phyloP scores from a whole-genome alignment of 1,139 yeast genomes.

The Geotrichum bryndzae region DNA sequence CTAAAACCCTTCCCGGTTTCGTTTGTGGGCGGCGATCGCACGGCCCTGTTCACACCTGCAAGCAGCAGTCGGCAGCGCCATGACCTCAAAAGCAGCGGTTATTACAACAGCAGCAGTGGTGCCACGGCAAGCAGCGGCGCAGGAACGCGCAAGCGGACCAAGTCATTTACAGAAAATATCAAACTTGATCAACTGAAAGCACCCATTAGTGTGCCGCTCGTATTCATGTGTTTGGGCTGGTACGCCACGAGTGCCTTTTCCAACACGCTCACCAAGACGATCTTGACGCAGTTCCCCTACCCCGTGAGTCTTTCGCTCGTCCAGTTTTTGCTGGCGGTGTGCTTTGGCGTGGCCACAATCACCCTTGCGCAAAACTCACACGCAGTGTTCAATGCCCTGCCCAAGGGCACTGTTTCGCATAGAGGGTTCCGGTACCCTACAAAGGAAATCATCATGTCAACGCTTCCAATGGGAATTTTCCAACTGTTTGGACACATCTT shows the following conservation, averaged over 20 bases:
- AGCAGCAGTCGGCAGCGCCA: not conserved
- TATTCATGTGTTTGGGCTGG: constrained; percentile 63
- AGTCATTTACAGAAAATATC: constrained; percentile 13
- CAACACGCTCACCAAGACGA: constrained; percentile 71
- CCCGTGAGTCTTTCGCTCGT: constrained; percentile 83
- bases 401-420: constrained; percentile 31
- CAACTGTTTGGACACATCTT: constrained; percentile 88
- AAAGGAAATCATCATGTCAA: constrained; percentile 51
- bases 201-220: constrained; percentile 37
- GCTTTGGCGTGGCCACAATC: constrained; percentile 45
- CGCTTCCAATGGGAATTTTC: constrained; percentile 88
- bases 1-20: constrained; percentile 8
- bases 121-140: not conserved
- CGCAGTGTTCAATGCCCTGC: constrained; percentile 24
- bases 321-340: constrained; percentile 70
- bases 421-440: constrained; percentile 45
- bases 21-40: constrained; percentile 9
- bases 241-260: constrained; percentile 76
- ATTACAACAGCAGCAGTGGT: not conserved
- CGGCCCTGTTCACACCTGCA: constrained; percentile 8
- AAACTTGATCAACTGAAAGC: constrained; percentile 20
- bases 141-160: constrained; percentile 5
- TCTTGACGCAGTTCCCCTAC: constrained; percentile 59
- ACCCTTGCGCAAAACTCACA: constrained; percentile 24
- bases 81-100: not conserved